Evolutionary conservation across 2,329 filamentous ascomycete species (phyloP), one percentile per base, ranked within the genome.

Genomic region (Saccharata proteae): DNA sequence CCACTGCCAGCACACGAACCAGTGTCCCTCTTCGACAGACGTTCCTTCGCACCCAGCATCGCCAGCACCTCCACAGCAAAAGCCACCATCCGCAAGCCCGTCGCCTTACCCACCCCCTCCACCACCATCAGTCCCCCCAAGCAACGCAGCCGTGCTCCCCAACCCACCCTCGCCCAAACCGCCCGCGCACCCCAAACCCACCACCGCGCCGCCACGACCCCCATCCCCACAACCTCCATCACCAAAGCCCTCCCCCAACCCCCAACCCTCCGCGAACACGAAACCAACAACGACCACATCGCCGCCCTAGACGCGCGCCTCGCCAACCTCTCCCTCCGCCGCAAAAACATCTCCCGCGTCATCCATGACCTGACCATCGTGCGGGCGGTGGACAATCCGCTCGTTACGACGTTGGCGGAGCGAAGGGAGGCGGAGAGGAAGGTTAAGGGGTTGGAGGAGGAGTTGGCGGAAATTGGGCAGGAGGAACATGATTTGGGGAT

Each of bases 401-500:
- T 59, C 19, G 29, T 55, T 18, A 55, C 49, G 11, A 53, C 56
- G 34, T 50, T 57, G 26, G 48, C 45, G 33, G 44, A 44, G 14
- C 48, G 48, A 34, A 32, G 55, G 10, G 35, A 52, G 26, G 45
- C 47, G 4, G 55, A 59, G 33, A 42, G 44, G 37, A 40, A 47
- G 28, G 50, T 55, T 41, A 51, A 51, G 35, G 43, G 42, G 14
- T 49, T 56, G 35, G 47, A 52, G 35, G 46, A 47, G n/a, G 54
- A 58, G 41, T 34, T 59, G 36, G 44, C 44, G 10, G 52, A 58
- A 34, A 49, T 59, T 22, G 46, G 43, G 38, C 34, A 42, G 1
- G 47, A 53, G 37, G 55, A 58, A 36, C 52, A 59, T 38, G 56
- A 58, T 25, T 42, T 58, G 5, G 56, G 56, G 4, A 35, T 59